Evolutionary conservation across 1,139 yeast species (phyloP).

Genomic region (Trichomonascaceae sp.): DNA sequence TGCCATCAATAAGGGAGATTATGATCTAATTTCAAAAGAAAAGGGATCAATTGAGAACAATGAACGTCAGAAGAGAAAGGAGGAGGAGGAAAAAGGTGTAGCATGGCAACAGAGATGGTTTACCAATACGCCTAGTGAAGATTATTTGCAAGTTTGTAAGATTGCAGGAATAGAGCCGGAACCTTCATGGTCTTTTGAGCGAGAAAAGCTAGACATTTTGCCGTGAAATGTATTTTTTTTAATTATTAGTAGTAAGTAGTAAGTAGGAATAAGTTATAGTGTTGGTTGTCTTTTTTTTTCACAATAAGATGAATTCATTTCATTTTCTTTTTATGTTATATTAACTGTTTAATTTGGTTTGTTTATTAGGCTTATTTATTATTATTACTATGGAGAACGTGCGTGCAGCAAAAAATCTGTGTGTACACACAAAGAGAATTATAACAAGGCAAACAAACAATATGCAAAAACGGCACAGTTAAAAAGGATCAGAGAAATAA

Average conservation of each 20-base stretch:
- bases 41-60: conserved; percentile 73
- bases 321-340: not conserved
- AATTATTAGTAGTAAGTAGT: too few species aligned
- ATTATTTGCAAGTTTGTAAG: conserved; percentile 17
- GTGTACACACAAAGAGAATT: not conserved
- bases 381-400: too few species aligned
- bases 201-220: conserved; percentile 24
- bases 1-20: conserved; percentile 73
- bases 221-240: conserved; percentile 13
- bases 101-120: conserved; percentile 82
- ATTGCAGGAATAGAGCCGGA: conserved; percentile 23
- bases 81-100: conserved; percentile 56
- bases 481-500: not conserved
- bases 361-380: too few species aligned
- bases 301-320: too few species aligned
- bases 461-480: not conserved
- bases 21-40: conserved; percentile 63
- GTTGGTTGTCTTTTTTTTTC: too few species aligned
- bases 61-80: conserved; percentile 73
- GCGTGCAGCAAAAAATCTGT: not conserved
- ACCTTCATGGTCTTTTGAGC: conserved; percentile 27
- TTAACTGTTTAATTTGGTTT: too few species aligned
- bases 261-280: not conserved
- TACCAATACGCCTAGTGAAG: conserved; percentile 20
- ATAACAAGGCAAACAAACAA: not conserved